A percentile compares a stretch with the other conserved stretches of the same genome.
These are phyloP conservation scores for Exophiala dermatitidis DNA, from an alignment of 2,329 filamentous ascomycete species.

Conservation along the genomic window DNA sequence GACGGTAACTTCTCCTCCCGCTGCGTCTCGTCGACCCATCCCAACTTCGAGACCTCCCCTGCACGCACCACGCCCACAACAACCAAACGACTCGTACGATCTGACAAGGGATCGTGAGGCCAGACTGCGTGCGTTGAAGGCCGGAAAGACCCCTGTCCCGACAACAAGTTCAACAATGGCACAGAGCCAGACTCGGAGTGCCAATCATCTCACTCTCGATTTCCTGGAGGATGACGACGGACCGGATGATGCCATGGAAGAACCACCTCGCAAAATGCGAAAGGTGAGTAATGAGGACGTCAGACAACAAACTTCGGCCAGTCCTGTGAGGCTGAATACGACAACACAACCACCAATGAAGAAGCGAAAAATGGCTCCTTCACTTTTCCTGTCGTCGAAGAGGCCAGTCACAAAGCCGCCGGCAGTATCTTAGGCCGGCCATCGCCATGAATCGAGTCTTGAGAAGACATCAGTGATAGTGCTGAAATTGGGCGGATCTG, in stretches of 20 bases:
- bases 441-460: background rate
- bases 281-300: background rate
- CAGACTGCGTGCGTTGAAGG: slow-evolving; percentile 30
- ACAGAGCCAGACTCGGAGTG: background rate
- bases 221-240: slow-evolving; percentile 22
- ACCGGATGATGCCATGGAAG: background rate
- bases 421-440: background rate
- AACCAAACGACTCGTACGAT: slow-evolving; percentile 16
- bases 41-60: slow-evolving; percentile 12
- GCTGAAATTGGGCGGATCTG: background rate
- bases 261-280: slow-evolving; percentile 4
- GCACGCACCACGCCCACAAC: slow-evolving; percentile 6
- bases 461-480: background rate
- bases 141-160: slow-evolving; percentile 21
- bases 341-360: slow-evolving; percentile 1
- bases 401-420: background rate
- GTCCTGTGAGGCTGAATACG: slow-evolving; percentile 12
- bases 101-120: slow-evolving; percentile 30
- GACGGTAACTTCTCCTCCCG: background rate
- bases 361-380: slow-evolving; percentile 17
- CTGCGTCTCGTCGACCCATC: background rate
- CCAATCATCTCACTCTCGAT: slow-evolving; percentile 13
- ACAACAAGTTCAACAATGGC: no score
- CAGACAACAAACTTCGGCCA: slow-evolving; percentile 2
- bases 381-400: slow-evolving; percentile 14